These are phyloP conservation scores for Cutaneotrichosporon curvatum DNA, from an alignment of 1,284 basidiomycete genomes.

Conservation along the genomic window DNA sequence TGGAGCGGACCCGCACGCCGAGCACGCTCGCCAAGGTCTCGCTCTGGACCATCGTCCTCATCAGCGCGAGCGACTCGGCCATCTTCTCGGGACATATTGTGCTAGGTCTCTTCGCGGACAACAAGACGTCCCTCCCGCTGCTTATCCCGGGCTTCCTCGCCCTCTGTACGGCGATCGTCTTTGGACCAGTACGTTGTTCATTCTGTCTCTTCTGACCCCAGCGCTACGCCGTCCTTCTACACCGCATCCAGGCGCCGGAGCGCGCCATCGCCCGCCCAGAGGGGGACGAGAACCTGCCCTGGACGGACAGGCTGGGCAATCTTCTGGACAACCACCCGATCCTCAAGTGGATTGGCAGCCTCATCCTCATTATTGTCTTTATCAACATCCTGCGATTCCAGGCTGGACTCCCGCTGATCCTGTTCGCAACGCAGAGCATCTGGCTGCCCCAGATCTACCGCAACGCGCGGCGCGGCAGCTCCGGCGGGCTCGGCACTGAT, in stretches of 20 bases:
- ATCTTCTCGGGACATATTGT: slow-evolving; percentile 78
- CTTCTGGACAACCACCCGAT: slow-evolving; percentile 8
- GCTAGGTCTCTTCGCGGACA: slow-evolving; percentile 71
- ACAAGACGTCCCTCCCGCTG: slow-evolving; percentile 65
- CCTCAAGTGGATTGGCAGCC: slow-evolving; percentile 5
- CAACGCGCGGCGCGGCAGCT: slow-evolving; percentile 62
- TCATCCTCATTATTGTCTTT: slow-evolving; percentile 58
- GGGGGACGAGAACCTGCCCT: slow-evolving; percentile 2
- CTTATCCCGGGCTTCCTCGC: slow-evolving; percentile 71
- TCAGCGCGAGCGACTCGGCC: slow-evolving; percentile 68
- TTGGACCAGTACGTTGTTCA: slow-evolving; percentile 38
- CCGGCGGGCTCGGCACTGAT: slow-evolving; percentile 59
- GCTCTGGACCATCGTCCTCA: slow-evolving; percentile 68
- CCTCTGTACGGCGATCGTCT: slow-evolving; percentile 43
- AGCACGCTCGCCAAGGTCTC: slow-evolving; percentile 69
- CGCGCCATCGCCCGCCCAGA: slow-evolving; percentile 37
- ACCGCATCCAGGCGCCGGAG: slow-evolving; percentile 75
- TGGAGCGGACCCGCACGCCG: slow-evolving; percentile 66
- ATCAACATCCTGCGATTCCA: slow-evolving; percentile 67
- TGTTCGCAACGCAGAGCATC: slow-evolving; percentile 64
- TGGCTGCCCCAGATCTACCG: slow-evolving; percentile 81
- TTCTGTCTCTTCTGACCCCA: slow-evolving; percentile 34
- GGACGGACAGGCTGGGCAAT: slow-evolving; percentile 9
- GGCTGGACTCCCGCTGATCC: slow-evolving; percentile 60
- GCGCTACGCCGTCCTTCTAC: slow-evolving; percentile 74